These are phyloP conservation scores for Leishmania tarentolae DNA, from an alignment of 208 protist species.

Conservation along the genomic window DNA sequence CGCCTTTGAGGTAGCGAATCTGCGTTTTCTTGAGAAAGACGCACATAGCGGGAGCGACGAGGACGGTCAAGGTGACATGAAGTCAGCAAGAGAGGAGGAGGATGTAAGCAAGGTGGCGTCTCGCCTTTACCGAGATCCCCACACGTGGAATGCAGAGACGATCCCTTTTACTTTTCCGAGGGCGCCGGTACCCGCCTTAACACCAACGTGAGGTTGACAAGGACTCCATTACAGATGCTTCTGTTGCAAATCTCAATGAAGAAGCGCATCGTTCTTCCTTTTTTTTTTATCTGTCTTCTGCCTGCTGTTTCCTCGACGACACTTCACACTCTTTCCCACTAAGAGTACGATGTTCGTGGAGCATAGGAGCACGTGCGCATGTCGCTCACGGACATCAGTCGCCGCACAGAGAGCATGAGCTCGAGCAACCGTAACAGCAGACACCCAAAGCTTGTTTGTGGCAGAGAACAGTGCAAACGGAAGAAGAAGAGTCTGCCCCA, in stretches of 20 bases:
- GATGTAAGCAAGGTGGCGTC: slow-evolving; percentile 10
- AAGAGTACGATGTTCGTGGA: not conserved
- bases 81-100: not conserved
- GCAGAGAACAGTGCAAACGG: not conserved
- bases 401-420: not conserved
- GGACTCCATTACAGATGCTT: not conserved
- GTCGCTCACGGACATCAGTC: not conserved
- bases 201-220: not conserved
- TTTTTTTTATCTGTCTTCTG: slow-evolving; percentile 14
- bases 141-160: slow-evolving; percentile 32
- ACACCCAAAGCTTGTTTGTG: not conserved
- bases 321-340: not conserved
- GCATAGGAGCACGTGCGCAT: not conserved
- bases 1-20: slow-evolving; percentile 14
- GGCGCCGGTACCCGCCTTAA: not conserved
- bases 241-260: not conserved
- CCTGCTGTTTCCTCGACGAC: not conserved
- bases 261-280: not conserved
- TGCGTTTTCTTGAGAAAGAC: slow-evolving; percentile 29
- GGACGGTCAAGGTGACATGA: not conserved
- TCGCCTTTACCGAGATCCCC: slow-evolving; percentile 33
- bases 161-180: slow-evolving; percentile 39
- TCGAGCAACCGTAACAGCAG: not conserved
- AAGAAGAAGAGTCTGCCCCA: too few species aligned
- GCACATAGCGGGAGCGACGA: not conserved